Conservation (phyloP, 768 basidiomycete species). For the Naganishia onofrii region DNA sequence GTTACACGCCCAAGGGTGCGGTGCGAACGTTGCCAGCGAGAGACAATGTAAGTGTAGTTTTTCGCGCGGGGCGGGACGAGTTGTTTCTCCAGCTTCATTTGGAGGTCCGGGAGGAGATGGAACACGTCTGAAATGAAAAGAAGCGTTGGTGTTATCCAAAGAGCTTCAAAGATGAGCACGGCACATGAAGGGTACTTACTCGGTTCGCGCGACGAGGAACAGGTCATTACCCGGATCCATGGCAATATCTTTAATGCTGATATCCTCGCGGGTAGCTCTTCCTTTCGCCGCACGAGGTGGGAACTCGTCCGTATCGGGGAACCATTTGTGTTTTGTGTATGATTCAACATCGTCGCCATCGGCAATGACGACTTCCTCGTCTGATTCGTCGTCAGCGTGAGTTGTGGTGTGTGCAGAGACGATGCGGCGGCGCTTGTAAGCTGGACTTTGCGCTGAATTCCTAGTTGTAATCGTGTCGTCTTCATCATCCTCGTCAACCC, state of each 20-base stretch:
- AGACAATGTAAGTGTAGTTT: slow-evolving; percentile 42
- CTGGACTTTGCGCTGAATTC: neutral
- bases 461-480: slow-evolving; percentile 22
- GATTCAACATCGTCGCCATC: slow-evolving; percentile 17
- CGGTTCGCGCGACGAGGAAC: slow-evolving; percentile 43
- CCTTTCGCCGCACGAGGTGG: neutral
- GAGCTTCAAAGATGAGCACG: no score
- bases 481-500: slow-evolving; percentile 31
- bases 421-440: neutral
- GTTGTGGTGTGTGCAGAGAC: neutral
- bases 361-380: slow-evolving; percentile 16
- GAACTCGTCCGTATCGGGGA: slow-evolving; percentile 10
- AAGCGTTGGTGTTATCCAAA: no score
- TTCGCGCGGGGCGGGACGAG: slow-evolving; percentile 13
- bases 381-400: neutral
- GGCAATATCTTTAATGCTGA: slow-evolving; percentile 45
- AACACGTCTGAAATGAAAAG: neutral
- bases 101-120: neutral
- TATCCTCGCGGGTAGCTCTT: slow-evolving; percentile 23
- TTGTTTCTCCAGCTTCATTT: neutral
- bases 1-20: slow-evolving; percentile 42
- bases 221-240: slow-evolving; percentile 50
- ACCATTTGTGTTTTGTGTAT: slow-evolving; percentile 20
- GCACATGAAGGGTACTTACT: slow-evolving; percentile 36
- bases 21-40: slow-evolving; percentile 41